A percentile compares a stretch with the other conserved stretches of the same genome.
Evolutionary conservation across 495 filamentous ascomycete species (phyloP).

Genomic region (Parathielavia hyrcaniae): DNA sequence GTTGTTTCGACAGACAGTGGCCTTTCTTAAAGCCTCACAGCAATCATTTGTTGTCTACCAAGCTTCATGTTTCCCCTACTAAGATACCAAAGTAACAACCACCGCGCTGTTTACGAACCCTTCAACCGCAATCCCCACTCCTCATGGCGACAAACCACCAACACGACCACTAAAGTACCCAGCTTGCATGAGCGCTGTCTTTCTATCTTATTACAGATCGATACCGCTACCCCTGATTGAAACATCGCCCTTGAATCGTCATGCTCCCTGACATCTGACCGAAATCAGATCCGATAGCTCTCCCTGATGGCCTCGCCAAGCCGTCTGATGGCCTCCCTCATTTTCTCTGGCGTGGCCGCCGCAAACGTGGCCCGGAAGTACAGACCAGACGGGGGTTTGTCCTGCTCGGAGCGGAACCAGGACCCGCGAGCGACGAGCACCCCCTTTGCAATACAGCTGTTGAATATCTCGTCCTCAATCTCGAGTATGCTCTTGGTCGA

Average conservation of each 20-base stretch:
- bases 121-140: too few species aligned
- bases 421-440: constrained; percentile 75
- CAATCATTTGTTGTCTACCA: too few species aligned
- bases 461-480: constrained; percentile 83
- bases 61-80: too few species aligned
- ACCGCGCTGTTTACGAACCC: too few species aligned
- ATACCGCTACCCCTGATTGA: neutral
- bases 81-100: too few species aligned
- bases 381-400: constrained; percentile 43
- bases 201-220: too few species aligned
- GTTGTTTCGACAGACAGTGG: too few species aligned
- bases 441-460: constrained; percentile 58
- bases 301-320: constrained; percentile 64
- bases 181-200: too few species aligned
- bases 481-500: constrained; percentile 53
- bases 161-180: too few species aligned
- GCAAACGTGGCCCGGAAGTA: constrained; percentile 91
- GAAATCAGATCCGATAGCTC: constrained; percentile 49
- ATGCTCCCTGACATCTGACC: neutral
- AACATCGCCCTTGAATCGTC: neutral
- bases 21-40: too few species aligned
- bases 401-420: constrained; percentile 72
- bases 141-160: too few species aligned
- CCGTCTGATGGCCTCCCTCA: constrained; percentile 69
- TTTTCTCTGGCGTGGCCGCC: constrained; percentile 65